phyloP scores from a whole-genome alignment of 345 rosid species.

The Camelina laxa region DNA sequence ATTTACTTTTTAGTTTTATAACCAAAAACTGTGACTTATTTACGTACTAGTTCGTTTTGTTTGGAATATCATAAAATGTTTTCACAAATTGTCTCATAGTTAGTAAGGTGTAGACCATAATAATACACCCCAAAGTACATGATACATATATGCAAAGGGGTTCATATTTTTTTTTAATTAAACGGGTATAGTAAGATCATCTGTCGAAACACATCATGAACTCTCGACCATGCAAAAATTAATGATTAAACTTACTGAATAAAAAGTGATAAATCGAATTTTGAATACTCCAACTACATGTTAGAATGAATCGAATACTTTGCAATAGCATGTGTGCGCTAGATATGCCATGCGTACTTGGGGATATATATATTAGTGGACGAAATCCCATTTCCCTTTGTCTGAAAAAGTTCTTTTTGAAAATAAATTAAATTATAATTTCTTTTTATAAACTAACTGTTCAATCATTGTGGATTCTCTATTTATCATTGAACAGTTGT shows the following conservation, averaged over 20 bases:
- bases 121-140: neutral
- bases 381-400: constrained; percentile 16
- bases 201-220: neutral
- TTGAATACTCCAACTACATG: constrained; percentile 11
- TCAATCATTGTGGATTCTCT: too few relatives aligned
- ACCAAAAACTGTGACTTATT: neutral
- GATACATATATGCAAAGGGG: neutral
- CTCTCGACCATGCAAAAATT: neutral
- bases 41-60: neutral
- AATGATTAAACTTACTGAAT: neutral
- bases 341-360: neutral
- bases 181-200: neutral
- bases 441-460: too few relatives aligned
- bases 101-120: too few relatives aligned
- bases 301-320: neutral
- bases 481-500: too few relatives aligned
- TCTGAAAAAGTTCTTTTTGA: constrained; percentile 13
- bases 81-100: neutral
- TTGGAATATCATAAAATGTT: neutral
- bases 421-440: too few relatives aligned
- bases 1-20: neutral
- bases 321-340: constrained; percentile 19
- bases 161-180: neutral
- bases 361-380: constrained; percentile 20
- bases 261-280: neutral